Evolutionary conservation across 495 filamentous ascomycete genomes (phyloP).

Genomic region (Hamigera avellanea): DNA sequence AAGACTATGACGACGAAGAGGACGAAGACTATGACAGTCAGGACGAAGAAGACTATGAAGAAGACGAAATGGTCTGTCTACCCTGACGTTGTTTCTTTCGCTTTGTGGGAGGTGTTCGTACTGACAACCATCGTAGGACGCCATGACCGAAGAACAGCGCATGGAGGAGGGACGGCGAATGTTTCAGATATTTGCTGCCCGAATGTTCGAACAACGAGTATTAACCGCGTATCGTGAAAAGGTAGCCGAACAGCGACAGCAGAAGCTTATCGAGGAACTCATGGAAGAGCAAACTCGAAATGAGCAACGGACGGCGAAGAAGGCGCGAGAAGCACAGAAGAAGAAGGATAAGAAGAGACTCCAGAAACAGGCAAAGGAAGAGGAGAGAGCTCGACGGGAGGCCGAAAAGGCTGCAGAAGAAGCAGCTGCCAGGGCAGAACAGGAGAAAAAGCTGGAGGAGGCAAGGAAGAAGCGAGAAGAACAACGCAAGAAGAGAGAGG

Average conservation of each 20-base stretch:
- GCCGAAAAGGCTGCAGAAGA: slow-evolving; percentile 90
- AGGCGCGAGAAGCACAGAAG: slow-evolving; percentile 84
- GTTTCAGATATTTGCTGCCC: slow-evolving; percentile 98
- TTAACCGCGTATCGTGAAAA: slow-evolving; percentile 96
- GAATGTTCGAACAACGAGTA: slow-evolving; percentile 98
- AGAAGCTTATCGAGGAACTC: slow-evolving; percentile 83
- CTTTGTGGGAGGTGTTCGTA: slow-evolving; percentile 5
- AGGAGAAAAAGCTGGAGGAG: slow-evolving; percentile 73
- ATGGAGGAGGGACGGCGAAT: slow-evolving; percentile 98
- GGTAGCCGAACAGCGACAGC: slow-evolving; percentile 81
- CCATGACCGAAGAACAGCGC: slow-evolving; percentile 94
- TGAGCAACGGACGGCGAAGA: slow-evolving; percentile 77
- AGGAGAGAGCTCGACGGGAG: slow-evolving; percentile 76
- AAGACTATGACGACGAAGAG: slow-evolving; percentile 65
- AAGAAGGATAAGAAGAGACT: slow-evolving; percentile 80
- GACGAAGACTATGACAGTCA: slow-evolving; percentile 84
- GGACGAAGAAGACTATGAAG: slow-evolving; percentile 76
- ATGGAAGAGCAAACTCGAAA: slow-evolving; percentile 68
- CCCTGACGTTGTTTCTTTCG: slow-evolving; percentile 7
- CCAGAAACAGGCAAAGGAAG: slow-evolving; percentile 77
- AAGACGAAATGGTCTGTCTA: slow-evolving; percentile 63
- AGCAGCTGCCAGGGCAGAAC: slow-evolving; percentile 58
- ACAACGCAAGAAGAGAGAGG: slow-evolving; percentile 81
- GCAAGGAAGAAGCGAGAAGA: slow-evolving; percentile 71
- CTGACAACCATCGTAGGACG: slow-evolving; percentile 50